Conservation (phyloP, 352 stramenopile species). For the Phytopythium litorale region DNA sequence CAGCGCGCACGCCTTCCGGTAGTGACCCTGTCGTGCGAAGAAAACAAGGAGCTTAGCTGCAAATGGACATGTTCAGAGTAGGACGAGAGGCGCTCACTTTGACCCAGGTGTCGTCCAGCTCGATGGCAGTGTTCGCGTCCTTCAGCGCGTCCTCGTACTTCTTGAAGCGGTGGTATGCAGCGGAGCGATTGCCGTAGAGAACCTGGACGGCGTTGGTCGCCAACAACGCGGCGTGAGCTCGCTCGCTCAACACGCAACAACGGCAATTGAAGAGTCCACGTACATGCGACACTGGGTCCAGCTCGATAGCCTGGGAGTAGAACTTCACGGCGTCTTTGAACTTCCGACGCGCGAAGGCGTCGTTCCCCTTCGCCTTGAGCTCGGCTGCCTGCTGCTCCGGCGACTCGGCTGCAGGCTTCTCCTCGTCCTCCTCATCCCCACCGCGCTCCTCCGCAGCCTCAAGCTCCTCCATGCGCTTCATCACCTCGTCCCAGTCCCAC, state of each 20-base stretch:
- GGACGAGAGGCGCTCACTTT: conserved; percentile 35
- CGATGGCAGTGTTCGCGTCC: conserved; percentile 60
- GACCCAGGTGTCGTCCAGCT: conserved; percentile 67
- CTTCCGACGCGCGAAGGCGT: conserved; percentile 62
- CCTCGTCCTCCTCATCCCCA: conserved; percentile 23
- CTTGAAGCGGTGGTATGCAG: conserved; percentile 67
- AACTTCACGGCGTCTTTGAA: conserved; percentile 77
- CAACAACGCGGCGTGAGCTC: not conserved
- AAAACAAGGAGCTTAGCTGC: not conserved
- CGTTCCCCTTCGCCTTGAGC: conserved; percentile 75
- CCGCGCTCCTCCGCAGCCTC: conserved; percentile 55
- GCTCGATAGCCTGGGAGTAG: conserved; percentile 88
- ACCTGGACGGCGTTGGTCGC: conserved; percentile 39
- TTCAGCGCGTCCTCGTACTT: conserved; percentile 60
- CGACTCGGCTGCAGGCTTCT: conserved; percentile 13
- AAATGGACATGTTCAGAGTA: not conserved
- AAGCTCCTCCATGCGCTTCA: conserved; percentile 83
- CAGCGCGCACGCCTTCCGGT: conserved; percentile 63
- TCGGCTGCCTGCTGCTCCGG: conserved; percentile 29
- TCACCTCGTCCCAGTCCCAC: conserved; percentile 85
- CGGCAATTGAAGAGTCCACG: conserved; percentile 4
- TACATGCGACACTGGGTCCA: conserved; percentile 72
- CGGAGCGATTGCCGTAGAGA: conserved; percentile 79
- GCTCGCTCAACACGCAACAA: not conserved
- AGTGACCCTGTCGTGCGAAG: conserved; percentile 48